Conservation (phyloP, 495 filamentous ascomycete species). For the Penicillium pulvis region DNA sequence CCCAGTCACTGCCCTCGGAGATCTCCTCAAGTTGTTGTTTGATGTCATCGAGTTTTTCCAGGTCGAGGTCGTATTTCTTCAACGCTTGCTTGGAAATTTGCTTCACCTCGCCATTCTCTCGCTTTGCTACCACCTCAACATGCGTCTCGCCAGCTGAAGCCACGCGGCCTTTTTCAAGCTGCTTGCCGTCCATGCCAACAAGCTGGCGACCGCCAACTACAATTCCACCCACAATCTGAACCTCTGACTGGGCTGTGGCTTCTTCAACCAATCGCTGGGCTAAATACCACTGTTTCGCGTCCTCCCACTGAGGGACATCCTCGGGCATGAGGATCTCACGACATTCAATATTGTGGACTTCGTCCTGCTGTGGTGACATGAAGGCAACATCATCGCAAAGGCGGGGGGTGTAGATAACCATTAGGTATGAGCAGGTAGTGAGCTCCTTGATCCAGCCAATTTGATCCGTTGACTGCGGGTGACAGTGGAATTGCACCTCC, state of each 20-base stretch:
- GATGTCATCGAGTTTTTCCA: conserved; percentile 64
- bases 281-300: conserved; percentile 46
- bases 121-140: conserved; percentile 56
- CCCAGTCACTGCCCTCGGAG: conserved; percentile 50
- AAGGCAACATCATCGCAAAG: conserved; percentile 94
- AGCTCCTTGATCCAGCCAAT: conserved; percentile 97
- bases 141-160: conserved; percentile 42
- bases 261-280: conserved; percentile 41
- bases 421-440: conserved; percentile 89
- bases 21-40: conserved; percentile 53
- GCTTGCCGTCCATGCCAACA: conserved; percentile 57
- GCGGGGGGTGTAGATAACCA: conserved; percentile 91
- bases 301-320: conserved; percentile 60
- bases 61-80: conserved; percentile 68
- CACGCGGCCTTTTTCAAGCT: conserved; percentile 55
- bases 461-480: conserved; percentile 75
- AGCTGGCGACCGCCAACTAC: conserved; percentile 58
- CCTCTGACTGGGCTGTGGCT: conserved; percentile 24
- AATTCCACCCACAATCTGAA: conserved; percentile 58
- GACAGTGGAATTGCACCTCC: conserved; percentile 93
- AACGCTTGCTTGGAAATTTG: conserved; percentile 61
- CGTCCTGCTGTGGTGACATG: conserved; percentile 78
- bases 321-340: conserved; percentile 64
- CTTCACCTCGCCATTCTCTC: conserved; percentile 57
- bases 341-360: conserved; percentile 78